phyloP scores from a whole-genome alignment of 2,329 filamentous ascomycete genomes.

The Cladosporium sp. region DNA sequence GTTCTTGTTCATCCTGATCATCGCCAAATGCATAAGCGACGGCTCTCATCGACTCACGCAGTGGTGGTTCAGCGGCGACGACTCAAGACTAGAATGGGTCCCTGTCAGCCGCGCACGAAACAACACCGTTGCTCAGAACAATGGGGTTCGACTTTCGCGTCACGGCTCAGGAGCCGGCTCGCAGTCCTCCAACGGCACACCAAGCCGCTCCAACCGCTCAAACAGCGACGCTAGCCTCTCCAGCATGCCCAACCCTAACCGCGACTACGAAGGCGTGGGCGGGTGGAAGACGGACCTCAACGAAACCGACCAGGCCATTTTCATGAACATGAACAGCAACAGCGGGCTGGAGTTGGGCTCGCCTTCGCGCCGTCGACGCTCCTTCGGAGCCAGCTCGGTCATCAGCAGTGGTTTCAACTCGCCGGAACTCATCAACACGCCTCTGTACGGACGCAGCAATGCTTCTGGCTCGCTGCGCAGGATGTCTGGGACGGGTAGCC shows the following conservation, averaged over 20 bases:
- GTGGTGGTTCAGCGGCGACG: background rate
- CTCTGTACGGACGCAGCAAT: background rate
- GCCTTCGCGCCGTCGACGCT: background rate
- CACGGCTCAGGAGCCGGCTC: background rate
- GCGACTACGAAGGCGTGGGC: conserved; percentile 10
- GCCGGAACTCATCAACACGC: conserved; percentile 1
- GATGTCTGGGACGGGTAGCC: background rate
- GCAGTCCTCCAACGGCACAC: background rate
- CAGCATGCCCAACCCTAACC: background rate
- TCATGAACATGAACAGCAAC: background rate
- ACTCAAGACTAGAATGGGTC: background rate
- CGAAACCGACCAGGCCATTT: background rate
- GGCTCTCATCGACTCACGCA: background rate
- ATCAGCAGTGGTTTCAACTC: conserved; percentile 6
- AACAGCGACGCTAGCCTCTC: conserved; percentile 2
- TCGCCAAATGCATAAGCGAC: background rate
- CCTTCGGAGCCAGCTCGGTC: background rate
- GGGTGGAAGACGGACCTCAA: background rate
- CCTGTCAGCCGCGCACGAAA: background rate
- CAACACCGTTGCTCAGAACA: background rate
- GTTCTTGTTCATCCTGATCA: background rate
- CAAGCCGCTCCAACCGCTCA: conserved; percentile 5
- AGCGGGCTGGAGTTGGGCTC: background rate
- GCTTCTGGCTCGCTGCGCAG: background rate
- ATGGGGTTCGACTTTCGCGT: background rate